A percentile compares a stretch with the other conserved stretches of the same genome.
phyloP scores from a whole-genome alignment of 257 asterid species.

The Catharanthus roseus region DNA sequence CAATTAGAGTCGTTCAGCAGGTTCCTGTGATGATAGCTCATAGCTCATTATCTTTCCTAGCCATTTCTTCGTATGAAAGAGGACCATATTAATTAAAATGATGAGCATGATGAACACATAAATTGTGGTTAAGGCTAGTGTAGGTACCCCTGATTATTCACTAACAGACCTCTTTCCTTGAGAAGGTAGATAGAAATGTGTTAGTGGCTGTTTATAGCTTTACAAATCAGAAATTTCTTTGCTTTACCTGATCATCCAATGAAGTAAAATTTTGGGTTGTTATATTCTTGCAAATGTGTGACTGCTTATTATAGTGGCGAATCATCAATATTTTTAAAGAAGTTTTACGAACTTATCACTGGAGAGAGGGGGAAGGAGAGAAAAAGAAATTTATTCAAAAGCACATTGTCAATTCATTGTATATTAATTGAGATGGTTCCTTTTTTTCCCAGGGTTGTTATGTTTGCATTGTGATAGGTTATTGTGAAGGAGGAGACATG shows the following conservation, averaged over 20 bases:
- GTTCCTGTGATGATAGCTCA: background rate
- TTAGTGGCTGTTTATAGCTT: background rate
- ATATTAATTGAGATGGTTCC: constrained; percentile 7
- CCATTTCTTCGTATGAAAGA: background rate
- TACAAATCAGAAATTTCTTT: background rate
- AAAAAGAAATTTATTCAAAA: background rate
- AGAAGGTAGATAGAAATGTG: background rate
- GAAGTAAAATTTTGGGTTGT: background rate
- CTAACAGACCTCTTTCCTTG: background rate
- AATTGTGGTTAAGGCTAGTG: background rate
- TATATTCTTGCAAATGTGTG: background rate
- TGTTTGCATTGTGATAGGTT: constrained; percentile 95
- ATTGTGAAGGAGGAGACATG: constrained; percentile 99
- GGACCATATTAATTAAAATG: background rate
- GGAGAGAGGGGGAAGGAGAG: background rate
- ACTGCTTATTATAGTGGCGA: background rate
- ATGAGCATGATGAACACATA: background rate
- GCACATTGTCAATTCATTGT: too few relatives aligned
- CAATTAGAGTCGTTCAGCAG: background rate
- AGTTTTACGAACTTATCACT: background rate
- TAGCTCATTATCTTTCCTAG: background rate
- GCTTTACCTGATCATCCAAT: background rate
- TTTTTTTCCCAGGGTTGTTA: constrained; percentile 86
- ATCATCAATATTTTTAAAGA: background rate
- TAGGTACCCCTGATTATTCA: background rate